Percentiles rank a stretch among this genome's conserved stretches.
Conservation (phyloP, 2,329 filamentous ascomycete species). For the Hypoxylon sp. region DNA sequence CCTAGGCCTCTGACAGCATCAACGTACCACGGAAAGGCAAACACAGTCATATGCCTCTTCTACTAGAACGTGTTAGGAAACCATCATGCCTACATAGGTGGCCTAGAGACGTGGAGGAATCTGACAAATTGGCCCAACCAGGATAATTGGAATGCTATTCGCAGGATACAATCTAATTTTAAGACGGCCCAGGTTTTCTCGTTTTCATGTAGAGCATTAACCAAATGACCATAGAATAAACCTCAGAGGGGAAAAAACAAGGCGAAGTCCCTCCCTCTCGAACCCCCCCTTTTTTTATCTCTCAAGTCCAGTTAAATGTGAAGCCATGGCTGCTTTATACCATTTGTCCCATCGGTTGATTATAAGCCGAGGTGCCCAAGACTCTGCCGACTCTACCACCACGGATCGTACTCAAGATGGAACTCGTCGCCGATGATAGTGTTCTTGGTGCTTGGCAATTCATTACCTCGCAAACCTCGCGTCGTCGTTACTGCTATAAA, state of each 20-base stretch:
- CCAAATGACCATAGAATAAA: slow-evolving; percentile 23
- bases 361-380: slow-evolving; percentile 12
- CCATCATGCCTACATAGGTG: slow-evolving; percentile 29
- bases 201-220: slow-evolving; percentile 36
- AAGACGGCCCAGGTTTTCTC: slow-evolving; percentile 45
- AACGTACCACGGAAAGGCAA: slow-evolving; percentile 11
- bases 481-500: slow-evolving; percentile 18
- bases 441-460: slow-evolving; percentile 24
- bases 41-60: slow-evolving; percentile 20
- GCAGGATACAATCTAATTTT: slow-evolving; percentile 51
- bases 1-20: slow-evolving; percentile 6
- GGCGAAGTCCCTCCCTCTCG: too few species aligned
- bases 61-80: slow-evolving; percentile 22
- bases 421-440: slow-evolving; percentile 19
- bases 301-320: slow-evolving; percentile 10
- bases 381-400: slow-evolving; percentile 2
- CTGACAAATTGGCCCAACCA: slow-evolving; percentile 44
- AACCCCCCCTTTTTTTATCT: slow-evolving; percentile 18
- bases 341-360: slow-evolving; percentile 12
- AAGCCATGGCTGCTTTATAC: slow-evolving; percentile 12
- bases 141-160: slow-evolving; percentile 53
- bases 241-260: slow-evolving; percentile 16
- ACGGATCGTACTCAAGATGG: slow-evolving; percentile 19
- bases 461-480: slow-evolving; percentile 17
- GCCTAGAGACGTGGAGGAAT: slow-evolving; percentile 36